These are phyloP conservation scores for Cenococcum geophilum DNA, from an alignment of 495 filamentous ascomycete genomes.

Conservation along the genomic window DNA sequence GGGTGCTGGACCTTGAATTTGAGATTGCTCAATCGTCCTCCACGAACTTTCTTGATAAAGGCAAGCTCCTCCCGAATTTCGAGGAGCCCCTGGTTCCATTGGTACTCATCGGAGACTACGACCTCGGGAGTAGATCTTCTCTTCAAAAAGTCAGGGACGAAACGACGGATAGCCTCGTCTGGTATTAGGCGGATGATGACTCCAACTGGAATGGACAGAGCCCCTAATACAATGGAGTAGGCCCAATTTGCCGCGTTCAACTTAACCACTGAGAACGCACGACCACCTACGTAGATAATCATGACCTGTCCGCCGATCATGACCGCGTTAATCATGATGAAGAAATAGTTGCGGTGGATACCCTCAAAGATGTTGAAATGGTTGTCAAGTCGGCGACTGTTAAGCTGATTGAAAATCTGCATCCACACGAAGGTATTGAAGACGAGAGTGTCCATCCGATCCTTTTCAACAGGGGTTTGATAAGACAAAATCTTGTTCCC, in stretches of 20 bases:
- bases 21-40: constrained; percentile 81
- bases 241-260: constrained; percentile 68
- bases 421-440: constrained; percentile 95
- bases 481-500: constrained; percentile 60
- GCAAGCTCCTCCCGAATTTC: constrained; percentile 40
- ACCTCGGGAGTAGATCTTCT: constrained; percentile 35
- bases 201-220: constrained; percentile 64
- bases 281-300: constrained; percentile 71
- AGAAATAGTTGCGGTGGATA: constrained; percentile 71
- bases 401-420: constrained; percentile 89
- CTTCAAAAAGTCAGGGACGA: constrained; percentile 45
- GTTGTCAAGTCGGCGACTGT: constrained; percentile 83
- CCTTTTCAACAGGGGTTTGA: constrained; percentile 34
- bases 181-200: constrained; percentile 69
- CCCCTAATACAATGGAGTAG: constrained; percentile 64
- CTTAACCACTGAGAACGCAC: constrained; percentile 57
- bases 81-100: constrained; percentile 43
- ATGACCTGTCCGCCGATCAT: constrained; percentile 77
- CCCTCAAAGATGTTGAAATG: constrained; percentile 86
- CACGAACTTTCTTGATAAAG: constrained; percentile 65
- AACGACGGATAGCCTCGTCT: constrained; percentile 54
- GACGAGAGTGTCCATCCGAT: constrained; percentile 60
- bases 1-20: constrained; percentile 80
- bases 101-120: constrained; percentile 68
- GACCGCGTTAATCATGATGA: constrained; percentile 71